Base-by-base conservation (phyloP, 345 rosid genomes). In the Murraya koenigii region DNA sequence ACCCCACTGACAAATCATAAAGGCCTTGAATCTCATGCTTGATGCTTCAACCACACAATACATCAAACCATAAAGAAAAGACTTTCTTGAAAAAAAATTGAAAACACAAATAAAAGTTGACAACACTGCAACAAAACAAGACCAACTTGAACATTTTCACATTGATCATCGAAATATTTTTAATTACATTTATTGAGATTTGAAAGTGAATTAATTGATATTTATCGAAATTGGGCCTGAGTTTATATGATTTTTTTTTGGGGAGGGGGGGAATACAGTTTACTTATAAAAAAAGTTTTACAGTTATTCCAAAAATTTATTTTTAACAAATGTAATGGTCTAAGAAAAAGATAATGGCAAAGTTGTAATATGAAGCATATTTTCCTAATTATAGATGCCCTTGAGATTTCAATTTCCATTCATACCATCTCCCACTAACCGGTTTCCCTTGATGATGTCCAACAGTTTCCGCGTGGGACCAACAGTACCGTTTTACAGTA, bases 381-480 rank as follows among this genome's bases (percentile, higher is more conserved):
- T 20, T 6, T 15, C 8, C 2, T 8, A 33, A 71, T 14, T 62
- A 0, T 4, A 22, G 8, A 25, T 55, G 15, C 60, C 77, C 76
- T 38, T 54, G 17, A 55, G 2, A 17, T 30, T 41, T 22, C 6
- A 2, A 7, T 49, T 28, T 19, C 52, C 0, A 8, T 49, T 35
- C 38, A 25, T 39, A 8, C 59, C 2, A 49, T 49, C 23, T 60
- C 39, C 66, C 38, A n/a, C 44, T 3, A 10, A 65, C 25, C 33
- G 32, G 52, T 25, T 17, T 36, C 49, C 49, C 0, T 11, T 41
- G 25, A 17, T 0, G 15, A 6, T 41, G 36, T 60, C 1, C 23
- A 30, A 23, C 28, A 14, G 28, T 14, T 28, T 66, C 77, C 55
- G 28, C 1, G 77, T 80, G 70, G 77, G 77, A 66, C 80, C 58